Evolutionary conservation across 345 rosid genomes (phyloP).

Genomic region (Eucalyptus camaldulensis): DNA sequence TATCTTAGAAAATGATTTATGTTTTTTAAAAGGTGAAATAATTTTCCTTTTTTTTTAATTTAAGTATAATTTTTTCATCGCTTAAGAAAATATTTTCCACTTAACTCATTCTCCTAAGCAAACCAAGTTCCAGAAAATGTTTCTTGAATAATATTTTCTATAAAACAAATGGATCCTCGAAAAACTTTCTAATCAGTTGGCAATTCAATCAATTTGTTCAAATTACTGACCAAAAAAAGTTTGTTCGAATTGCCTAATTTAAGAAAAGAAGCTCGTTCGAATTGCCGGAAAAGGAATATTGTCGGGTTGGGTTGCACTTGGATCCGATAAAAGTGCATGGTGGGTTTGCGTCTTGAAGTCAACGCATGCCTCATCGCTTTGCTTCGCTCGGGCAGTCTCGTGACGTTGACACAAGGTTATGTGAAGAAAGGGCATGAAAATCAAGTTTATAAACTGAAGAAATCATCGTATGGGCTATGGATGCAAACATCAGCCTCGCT

Average conservation of each 20-base stretch:
- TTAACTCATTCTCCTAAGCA: background rate
- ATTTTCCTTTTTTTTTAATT: too few species aligned
- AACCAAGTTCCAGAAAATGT: fast-evolving
- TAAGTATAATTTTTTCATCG: too few species aligned
- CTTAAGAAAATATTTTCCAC: too few species aligned
- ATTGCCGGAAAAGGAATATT: background rate
- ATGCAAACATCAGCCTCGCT: background rate
- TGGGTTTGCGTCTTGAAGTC: background rate
- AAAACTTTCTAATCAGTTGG: too few species aligned
- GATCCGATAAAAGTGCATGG: background rate
- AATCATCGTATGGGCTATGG: too few species aligned
- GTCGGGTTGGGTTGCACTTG: background rate
- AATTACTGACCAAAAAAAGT: too few species aligned
- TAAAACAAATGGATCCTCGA: background rate
- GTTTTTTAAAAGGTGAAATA: too few species aligned
- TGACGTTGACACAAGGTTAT: background rate
- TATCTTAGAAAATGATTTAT: background rate
- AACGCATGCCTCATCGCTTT: background rate
- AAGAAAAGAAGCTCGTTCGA: background rate
- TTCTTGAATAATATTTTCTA: background rate
- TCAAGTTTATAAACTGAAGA: too few species aligned
- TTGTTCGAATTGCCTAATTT: background rate
- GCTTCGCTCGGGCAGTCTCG: background rate
- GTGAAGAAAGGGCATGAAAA: too few species aligned
- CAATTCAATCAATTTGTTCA: background rate